These are phyloP conservation scores for Thamnidium elegans DNA, from an alignment of 192 early-diverging fungal species.

Conservation along the genomic window DNA sequence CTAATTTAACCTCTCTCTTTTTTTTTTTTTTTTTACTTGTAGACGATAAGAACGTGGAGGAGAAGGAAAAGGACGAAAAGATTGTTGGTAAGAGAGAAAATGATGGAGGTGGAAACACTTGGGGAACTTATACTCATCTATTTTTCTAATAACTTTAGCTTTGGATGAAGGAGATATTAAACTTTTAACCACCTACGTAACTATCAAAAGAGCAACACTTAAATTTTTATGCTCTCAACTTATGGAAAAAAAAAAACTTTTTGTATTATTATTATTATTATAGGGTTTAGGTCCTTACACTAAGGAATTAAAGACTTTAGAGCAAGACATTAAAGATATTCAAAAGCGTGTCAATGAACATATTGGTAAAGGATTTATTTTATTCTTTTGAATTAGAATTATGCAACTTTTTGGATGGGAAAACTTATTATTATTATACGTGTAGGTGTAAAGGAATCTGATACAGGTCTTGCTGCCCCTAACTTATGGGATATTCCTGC, in stretches of 20 bases:
- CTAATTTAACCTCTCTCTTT: background rate
- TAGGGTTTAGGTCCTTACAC: constrained; percentile 98
- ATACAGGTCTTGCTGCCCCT: constrained; percentile 96
- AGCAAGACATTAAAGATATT: constrained; percentile 92
- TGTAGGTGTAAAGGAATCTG: constrained; percentile 92
- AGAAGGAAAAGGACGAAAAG: constrained; percentile 79
- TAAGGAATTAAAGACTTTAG: constrained; percentile 89
- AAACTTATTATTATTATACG: background rate
- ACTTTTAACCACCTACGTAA: constrained; percentile 88
- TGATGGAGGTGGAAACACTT: background rate
- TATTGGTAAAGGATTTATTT: constrained; percentile 64
- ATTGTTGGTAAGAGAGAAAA: constrained; percentile 61
- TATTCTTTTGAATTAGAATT: background rate
- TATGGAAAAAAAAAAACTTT: background rate
- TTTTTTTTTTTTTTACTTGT: background rate
- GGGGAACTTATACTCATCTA: constrained; percentile 2
- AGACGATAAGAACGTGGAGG: constrained; percentile 75
- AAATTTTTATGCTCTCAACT: background rate
- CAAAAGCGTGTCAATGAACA: constrained; percentile 99
- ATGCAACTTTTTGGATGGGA: background rate
- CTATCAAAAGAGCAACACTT: constrained; percentile 1
- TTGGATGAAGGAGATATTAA: constrained; percentile 93
- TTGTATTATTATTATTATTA: background rate
- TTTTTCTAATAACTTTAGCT: constrained; percentile 38
- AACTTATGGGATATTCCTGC: constrained; percentile 99